Evolutionary conservation across 1,139 yeast genomes (phyloP).

Genomic region (Suhomyces taliae): DNA sequence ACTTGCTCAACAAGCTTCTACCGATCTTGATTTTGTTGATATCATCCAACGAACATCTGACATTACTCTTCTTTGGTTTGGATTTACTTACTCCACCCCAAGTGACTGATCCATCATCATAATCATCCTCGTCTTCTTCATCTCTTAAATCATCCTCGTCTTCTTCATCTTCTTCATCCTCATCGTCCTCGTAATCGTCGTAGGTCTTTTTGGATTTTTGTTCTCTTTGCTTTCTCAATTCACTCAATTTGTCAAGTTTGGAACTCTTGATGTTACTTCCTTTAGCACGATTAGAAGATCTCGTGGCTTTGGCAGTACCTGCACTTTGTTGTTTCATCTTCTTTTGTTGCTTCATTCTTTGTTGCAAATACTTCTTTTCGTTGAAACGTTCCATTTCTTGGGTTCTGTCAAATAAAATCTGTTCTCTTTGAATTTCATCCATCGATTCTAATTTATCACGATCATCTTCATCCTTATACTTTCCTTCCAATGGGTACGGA

Average conservation of each 20-base stretch:
- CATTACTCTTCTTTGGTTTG: conserved; percentile 28
- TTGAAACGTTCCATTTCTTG: conserved; percentile 87
- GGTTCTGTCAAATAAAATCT: conserved; percentile 84
- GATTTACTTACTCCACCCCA: conserved; percentile 48
- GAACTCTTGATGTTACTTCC: conserved; percentile 26
- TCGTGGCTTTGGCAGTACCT: conserved; percentile 27
- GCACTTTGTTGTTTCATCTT: conserved; percentile 34
- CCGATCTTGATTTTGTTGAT: conserved; percentile 75
- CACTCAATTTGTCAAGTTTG: conserved; percentile 64
- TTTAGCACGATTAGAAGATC: conserved; percentile 23
- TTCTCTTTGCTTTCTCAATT: conserved; percentile 83
- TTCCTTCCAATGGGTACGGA: conserved; percentile 94
- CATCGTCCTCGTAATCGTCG: conserved; percentile 29
- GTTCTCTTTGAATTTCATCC: conserved; percentile 93
- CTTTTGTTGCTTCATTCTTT: conserved; percentile 65
- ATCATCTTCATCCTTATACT: conserved; percentile 82
- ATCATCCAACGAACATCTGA: conserved; percentile 51
- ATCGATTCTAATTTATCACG: conserved; percentile 62
- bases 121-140: conserved; percentile 37
- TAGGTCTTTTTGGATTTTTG: conserved; percentile 44
- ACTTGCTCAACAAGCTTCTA: conserved; percentile 70
- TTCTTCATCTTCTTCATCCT: conserved; percentile 45
- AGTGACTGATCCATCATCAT: conserved; percentile 43
- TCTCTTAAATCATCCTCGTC: conserved; percentile 39
- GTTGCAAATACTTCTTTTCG: conserved; percentile 78